phyloP scores from a whole-genome alignment of 2,329 filamentous ascomycete genomes.

The Venturia aucupariae region DNA sequence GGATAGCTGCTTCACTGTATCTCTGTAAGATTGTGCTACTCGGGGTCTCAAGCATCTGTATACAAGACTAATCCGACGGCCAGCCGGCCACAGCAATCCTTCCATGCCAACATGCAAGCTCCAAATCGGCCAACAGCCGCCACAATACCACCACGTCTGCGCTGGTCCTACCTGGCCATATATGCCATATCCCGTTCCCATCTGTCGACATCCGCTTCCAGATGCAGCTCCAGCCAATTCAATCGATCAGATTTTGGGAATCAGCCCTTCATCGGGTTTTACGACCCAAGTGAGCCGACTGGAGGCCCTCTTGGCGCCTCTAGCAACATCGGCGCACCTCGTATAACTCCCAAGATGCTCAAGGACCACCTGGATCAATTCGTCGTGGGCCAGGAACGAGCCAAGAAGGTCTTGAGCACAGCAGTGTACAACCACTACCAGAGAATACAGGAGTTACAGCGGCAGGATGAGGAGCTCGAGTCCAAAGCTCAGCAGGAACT shows the following conservation, averaged over 20 bases:
- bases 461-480: slow-evolving; percentile 71
- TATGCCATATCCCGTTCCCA: slow-evolving; percentile 24
- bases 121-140: slow-evolving; percentile 19
- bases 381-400: slow-evolving; percentile 89
- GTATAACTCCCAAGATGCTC: slow-evolving; percentile 55
- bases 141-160: slow-evolving; percentile 18
- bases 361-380: slow-evolving; percentile 93
- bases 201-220: slow-evolving; percentile 28
- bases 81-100: slow-evolving; percentile 13
- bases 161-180: slow-evolving; percentile 24
- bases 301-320: slow-evolving; percentile 53
- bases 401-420: slow-evolving; percentile 86
- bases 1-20: neutral
- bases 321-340: slow-evolving; percentile 47
- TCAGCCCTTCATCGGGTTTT: slow-evolving; percentile 52
- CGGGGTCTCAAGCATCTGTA: neutral
- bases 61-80: neutral
- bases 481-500: slow-evolving; percentile 63
- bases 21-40: neutral
- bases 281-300: slow-evolving; percentile 54
- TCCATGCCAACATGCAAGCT: slow-evolving; percentile 14
- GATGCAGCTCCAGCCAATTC: slow-evolving; percentile 40
- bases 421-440: slow-evolving; percentile 98
- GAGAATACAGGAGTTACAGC: slow-evolving; percentile 64
- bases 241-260: slow-evolving; percentile 53